Evolutionary conservation across 352 stramenopile genomes (phyloP), one percentile per base, ranked within the genome.

Genomic region (Blastocystis sp.): DNA sequence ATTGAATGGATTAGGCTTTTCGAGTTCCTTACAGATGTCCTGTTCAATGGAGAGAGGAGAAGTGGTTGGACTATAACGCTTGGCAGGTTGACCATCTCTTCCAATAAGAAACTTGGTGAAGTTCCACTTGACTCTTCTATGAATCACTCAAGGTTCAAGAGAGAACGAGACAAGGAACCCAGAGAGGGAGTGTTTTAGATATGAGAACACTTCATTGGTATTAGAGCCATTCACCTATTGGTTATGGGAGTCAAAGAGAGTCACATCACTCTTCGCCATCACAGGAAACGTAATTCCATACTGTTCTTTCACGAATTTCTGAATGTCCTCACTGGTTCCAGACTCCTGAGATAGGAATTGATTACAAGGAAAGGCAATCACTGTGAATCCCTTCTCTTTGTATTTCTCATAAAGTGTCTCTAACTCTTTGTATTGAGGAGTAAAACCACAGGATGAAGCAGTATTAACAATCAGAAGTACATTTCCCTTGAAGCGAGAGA

Each of bases 61-160:
- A 29, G 88, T 83, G 27, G 58, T 89, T 39, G 67, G 67, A 78
- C 67, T 78, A n/a, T 78, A 92, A 21, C 90, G 89, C 42, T 89
- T 88, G 42, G 90, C 58, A n/a, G 90, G 88, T 24, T 88, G 75
- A 12, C 91, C 91, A 24, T 89, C 35, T n/a, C 91, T 88, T 16
- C 89, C 89, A 6, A 93, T 67, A 27, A 93, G 80, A 61, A 92
- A 93, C 71, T 93, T 93, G 52, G 91, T 92, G 43, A 93, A 93
- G 78, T 92, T 92, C 91, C 91, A 93, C 88, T 92, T 90, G n/a
- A 91, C 89, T n/a, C 43, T 29, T 58, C 39, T 74, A 24, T 7
- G 16, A 11, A 51, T 27, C 16, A 67, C n/a, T 24, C 7, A 0
- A 87, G 4, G 59, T 12, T 3, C 35, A 2, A n/a, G 24, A 5